Evolutionary conservation across 2,329 filamentous ascomycete species (phyloP).

Genomic region (Stenocarpella maydis): DNA sequence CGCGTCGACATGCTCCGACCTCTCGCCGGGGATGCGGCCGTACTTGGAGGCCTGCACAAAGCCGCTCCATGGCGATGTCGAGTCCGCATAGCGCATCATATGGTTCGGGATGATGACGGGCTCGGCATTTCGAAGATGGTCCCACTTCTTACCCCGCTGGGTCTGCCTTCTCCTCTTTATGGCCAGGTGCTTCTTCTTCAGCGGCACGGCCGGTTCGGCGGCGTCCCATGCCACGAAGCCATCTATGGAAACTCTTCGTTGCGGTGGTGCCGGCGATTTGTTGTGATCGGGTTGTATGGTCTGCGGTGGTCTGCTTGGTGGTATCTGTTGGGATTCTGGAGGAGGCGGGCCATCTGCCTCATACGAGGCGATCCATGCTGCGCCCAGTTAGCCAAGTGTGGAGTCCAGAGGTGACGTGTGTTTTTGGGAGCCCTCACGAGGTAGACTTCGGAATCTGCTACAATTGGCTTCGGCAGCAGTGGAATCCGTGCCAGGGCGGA

Average conservation of each 20-base stretch:
- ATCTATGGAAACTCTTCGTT: constrained; percentile 56
- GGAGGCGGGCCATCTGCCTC: constrained; percentile 49
- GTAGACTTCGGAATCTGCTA: constrained; percentile 43
- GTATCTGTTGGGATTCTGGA: constrained; percentile 49
- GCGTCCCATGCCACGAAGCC: constrained; percentile 53
- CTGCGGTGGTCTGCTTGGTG: constrained; percentile 50
- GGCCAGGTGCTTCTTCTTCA: constrained; percentile 52
- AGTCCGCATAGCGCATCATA: constrained; percentile 47
- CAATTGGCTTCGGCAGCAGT: constrained; percentile 34
- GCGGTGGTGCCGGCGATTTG: constrained; percentile 48
- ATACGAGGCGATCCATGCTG: constrained; percentile 61
- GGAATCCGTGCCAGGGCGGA: constrained; percentile 31
- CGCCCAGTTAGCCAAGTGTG: constrained; percentile 12
- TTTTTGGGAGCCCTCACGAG: constrained; percentile 39
- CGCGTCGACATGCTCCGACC: constrained; percentile 56
- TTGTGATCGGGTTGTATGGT: constrained; percentile 53
- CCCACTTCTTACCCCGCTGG: constrained; percentile 63
- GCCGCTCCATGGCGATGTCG: constrained; percentile 58
- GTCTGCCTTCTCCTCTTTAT: constrained; percentile 56
- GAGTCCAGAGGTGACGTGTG: not conserved
- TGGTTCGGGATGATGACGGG: constrained; percentile 65
- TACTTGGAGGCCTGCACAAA: constrained; percentile 64
- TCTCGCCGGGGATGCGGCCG: constrained; percentile 56
- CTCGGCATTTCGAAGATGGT: constrained; percentile 65
- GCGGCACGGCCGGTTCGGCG: constrained; percentile 48